A percentile compares a stretch with the other conserved stretches of the same genome.
Conservation (phyloP, 495 filamentous ascomycete genomes). For the Letharia lupina region DNA sequence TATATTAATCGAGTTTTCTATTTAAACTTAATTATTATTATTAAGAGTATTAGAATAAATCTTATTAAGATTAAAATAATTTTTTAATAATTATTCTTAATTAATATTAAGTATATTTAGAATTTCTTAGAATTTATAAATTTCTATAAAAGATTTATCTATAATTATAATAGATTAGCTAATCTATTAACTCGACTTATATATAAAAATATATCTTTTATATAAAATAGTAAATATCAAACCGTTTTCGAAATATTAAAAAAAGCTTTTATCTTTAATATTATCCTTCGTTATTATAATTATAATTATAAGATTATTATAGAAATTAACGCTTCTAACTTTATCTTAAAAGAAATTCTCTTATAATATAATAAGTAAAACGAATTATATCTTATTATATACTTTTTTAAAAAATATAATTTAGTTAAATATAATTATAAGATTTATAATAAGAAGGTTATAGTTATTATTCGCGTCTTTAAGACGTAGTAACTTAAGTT, state of each 20-base stretch:
- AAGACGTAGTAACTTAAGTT: constrained; percentile 23
- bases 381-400: constrained; percentile 19
- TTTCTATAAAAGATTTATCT: constrained; percentile 6
- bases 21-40: constrained; percentile 23
- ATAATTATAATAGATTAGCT: not conserved
- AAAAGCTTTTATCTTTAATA: constrained; percentile 1
- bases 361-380: constrained; percentile 5
- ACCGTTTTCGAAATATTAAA: not conserved
- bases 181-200: constrained; percentile 11
- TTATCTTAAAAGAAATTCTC: constrained; percentile 8
- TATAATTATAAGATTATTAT: not conserved
- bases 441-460: constrained; percentile 30
- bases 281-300: not conserved
- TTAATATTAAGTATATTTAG: not conserved
- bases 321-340: constrained; percentile 13
- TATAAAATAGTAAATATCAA: not conserved
- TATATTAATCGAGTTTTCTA: constrained; percentile 17
- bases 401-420: constrained; percentile 25
- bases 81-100: not conserved
- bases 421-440: constrained; percentile 30
- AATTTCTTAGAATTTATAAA: not conserved
- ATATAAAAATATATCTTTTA: constrained; percentile 13
- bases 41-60: constrained; percentile 21
- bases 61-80: not conserved
- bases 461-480: constrained; percentile 16